Evolutionary conservation across 2,329 filamentous ascomycete genomes (phyloP).

Genomic region (Huntiella bhutanensis): DNA sequence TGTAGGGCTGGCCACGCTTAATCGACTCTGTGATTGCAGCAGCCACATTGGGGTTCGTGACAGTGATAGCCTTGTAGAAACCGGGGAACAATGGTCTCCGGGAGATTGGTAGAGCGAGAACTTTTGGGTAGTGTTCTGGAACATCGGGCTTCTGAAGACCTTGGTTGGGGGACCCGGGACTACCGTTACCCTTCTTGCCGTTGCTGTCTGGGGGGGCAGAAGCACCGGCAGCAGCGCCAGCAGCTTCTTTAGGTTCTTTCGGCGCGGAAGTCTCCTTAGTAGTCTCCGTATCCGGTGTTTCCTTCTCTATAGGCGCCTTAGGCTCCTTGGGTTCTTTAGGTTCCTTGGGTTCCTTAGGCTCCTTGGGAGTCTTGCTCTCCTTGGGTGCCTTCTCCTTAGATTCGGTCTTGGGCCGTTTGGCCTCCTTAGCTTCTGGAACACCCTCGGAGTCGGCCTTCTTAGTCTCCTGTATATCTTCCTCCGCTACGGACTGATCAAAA

Average conservation of each 20-base stretch:
- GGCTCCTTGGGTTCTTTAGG: not conserved
- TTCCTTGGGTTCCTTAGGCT: constrained; percentile 1
- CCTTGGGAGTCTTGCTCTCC: not conserved
- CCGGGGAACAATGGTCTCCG: constrained; percentile 88
- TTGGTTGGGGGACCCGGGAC: constrained; percentile 43
- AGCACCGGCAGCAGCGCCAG: constrained; percentile 37
- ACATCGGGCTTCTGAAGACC: constrained; percentile 74
- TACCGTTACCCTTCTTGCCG: constrained; percentile 22
- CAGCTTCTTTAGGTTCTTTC: constrained; percentile 30
- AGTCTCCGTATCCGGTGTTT: not conserved
- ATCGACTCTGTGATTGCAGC: constrained; percentile 90
- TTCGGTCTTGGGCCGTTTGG: constrained; percentile 2
- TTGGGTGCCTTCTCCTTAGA: not conserved
- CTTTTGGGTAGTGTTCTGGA: constrained; percentile 90
- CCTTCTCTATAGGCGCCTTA: not conserved
- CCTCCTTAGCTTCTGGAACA: not conserved
- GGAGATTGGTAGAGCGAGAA: constrained; percentile 91
- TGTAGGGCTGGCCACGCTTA: constrained; percentile 89
- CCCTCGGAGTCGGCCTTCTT: constrained; percentile 5
- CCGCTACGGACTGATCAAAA: constrained; percentile 30
- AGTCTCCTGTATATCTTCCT: constrained; percentile 28
- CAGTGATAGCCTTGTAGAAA: constrained; percentile 97
- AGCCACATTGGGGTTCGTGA: constrained; percentile 79
- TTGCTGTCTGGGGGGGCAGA: constrained; percentile 18
- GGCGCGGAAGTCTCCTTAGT: not conserved